These are phyloP conservation scores for Areca catechu DNA, from an alignment of 176 grass and related monocot genomes.

Conservation along the genomic window DNA sequence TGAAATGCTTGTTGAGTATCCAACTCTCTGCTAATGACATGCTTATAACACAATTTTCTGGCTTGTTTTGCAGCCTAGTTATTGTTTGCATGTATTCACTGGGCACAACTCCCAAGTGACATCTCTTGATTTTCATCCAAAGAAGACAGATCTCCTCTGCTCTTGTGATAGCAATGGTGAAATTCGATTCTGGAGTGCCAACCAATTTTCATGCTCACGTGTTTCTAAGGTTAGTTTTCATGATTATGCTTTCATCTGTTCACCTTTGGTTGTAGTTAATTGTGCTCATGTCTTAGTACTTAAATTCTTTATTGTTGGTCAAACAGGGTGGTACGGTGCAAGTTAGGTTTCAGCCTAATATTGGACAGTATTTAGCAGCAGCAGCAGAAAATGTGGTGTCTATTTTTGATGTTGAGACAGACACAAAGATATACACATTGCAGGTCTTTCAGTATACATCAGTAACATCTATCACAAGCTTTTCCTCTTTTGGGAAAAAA, in stretches of 20 bases:
- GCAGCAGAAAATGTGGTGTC: conserved; percentile 62
- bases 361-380: conserved; percentile 71
- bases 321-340: conserved; percentile 33
- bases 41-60: not conserved
- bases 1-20: too few species aligned
- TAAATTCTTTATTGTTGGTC: too few species aligned
- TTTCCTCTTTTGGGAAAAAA: too few species aligned
- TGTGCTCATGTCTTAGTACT: not conserved
- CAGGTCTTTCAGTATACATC: conserved; percentile 43
- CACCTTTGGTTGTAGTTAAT: not conserved
- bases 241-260: not conserved
- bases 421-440: conserved; percentile 53
- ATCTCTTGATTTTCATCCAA: conserved; percentile 96
- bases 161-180: conserved; percentile 89
- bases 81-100: conserved; percentile 49
- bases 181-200: conserved; percentile 78
- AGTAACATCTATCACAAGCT: not conserved
- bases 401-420: conserved; percentile 74
- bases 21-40: too few species aligned
- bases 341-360: conserved; percentile 86
- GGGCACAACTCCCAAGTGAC: conserved; percentile 75
- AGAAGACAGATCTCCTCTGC: conserved; percentile 85
- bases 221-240: conserved; percentile 48
- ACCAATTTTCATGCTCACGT: conserved; percentile 26
- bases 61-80: conserved; percentile 66